These are phyloP conservation scores for Fusarium sp. DNA, from an alignment of 2,329 filamentous ascomycete genomes.

Conservation along the genomic window DNA sequence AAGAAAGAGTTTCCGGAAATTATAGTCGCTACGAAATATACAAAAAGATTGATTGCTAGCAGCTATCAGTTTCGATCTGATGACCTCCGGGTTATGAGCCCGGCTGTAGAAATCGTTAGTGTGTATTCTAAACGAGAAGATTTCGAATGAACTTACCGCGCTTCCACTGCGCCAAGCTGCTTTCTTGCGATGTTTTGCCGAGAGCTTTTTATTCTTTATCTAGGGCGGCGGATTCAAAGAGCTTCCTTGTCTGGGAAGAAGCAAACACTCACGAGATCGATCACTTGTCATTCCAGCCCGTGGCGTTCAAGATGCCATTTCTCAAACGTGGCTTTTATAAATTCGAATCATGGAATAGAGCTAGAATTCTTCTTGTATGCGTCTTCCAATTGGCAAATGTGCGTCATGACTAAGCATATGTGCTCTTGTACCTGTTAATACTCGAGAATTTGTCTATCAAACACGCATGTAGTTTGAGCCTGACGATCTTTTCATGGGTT, in stretches of 20 bases:
- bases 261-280: too few relatives aligned
- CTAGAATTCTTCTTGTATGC: not conserved
- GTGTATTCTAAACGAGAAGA: not conserved
- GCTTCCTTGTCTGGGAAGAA: too few relatives aligned
- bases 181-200: slow-evolving; percentile 21
- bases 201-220: not conserved
- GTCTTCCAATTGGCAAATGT: not conserved
- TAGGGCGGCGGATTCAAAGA: not conserved
- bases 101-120: slow-evolving; percentile 25
- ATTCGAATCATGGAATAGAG: not conserved
- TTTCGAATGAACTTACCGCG: slow-evolving; percentile 15
- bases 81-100: slow-evolving; percentile 40
- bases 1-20: too few relatives aligned
- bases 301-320: not conserved
- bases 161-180: slow-evolving; percentile 37
- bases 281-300: not conserved
- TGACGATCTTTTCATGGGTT: too few relatives aligned
- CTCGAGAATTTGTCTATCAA: too few relatives aligned
- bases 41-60: slow-evolving; percentile 12
- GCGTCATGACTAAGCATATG: not conserved
- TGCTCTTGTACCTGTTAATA: too few relatives aligned
- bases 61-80: slow-evolving; percentile 34
- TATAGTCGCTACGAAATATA: not conserved
- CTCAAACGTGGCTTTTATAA: not conserved
- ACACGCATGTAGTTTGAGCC: too few relatives aligned